A percentile compares a stretch with the other conserved stretches of the same genome.
Evolutionary conservation across 2,329 filamentous ascomycete species (phyloP).

Genomic region (Colletotrichum viniferum): DNA sequence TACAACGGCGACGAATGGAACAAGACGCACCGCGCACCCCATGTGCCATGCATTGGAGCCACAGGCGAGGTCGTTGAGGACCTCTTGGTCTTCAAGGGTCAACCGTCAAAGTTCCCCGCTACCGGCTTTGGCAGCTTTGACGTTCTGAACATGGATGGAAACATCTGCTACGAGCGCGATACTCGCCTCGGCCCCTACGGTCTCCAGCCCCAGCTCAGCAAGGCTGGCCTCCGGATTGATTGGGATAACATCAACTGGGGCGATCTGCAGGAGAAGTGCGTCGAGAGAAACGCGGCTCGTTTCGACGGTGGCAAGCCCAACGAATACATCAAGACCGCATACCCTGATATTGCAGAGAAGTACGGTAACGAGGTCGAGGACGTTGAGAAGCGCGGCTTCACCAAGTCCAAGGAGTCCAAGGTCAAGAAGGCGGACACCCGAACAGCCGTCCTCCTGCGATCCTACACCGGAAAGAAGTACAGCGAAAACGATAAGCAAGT

Average conservation of each 20-base stretch:
- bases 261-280: conserved; percentile 69
- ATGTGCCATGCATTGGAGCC: conserved; percentile 69
- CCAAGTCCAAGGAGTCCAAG: conserved; percentile 1
- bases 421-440: conserved; percentile 37
- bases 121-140: conserved; percentile 68
- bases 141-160: conserved; percentile 62
- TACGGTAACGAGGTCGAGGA: not conserved
- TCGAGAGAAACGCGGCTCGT: conserved; percentile 68
- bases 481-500: conserved; percentile 80
- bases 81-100: conserved; percentile 66
- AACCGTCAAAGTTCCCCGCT: conserved; percentile 61
- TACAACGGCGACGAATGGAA: conserved; percentile 70
- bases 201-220: conserved; percentile 51
- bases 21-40: conserved; percentile 57
- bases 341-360: conserved; percentile 26
- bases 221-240: conserved; percentile 48
- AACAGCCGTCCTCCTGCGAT: conserved; percentile 77
- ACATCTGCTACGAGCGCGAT: conserved; percentile 71
- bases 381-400: conserved; percentile 4
- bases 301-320: conserved; percentile 55
- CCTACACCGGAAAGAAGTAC: conserved; percentile 77
- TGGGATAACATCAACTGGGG: conserved; percentile 76
- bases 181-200: conserved; percentile 73
- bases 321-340: conserved; percentile 43
- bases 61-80: conserved; percentile 64